Evolutionary conservation across 2,329 filamentous ascomycete species (phyloP), one percentile per base, ranked within the genome.

Genomic region (Ophiostoma angusticollis): DNA sequence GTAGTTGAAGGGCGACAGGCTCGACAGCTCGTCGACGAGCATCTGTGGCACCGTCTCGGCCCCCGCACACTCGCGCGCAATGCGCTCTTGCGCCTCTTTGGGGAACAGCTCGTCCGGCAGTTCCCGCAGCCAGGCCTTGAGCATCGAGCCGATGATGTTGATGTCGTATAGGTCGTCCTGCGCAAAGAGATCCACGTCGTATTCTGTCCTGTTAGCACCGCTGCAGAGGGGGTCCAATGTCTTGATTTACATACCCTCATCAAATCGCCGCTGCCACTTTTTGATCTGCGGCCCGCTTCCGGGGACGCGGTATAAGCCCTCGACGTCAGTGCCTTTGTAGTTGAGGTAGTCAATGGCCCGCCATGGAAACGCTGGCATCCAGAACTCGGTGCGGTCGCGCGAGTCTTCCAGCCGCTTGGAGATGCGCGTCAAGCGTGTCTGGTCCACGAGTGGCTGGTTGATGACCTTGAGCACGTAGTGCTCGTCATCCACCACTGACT

Each of bases 301-400:
- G 11, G 89, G 87, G 30, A 96, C 82, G 42, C 89, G 78, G 56
- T 96, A 96, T 4, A 96, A 67, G 4, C 89, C 89, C 59, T 95
- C 89, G 28, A 93, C 84, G 53, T 95, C 87, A 50, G 83, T 91
- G 28, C 85, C 85, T 54, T 91, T 93, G 60, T 87, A 91, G 58
- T 95, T 95, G 37, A 96, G 67, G 56, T 93, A 95, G 61, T 96
- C 89, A 48, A 96, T 95, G 42, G 86, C 93, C 46, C 89, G 73
- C 82, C 89, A 95, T 1, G 89, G 87, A 42, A 96, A 79, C 6
- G 86, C 84, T 11, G 89, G 89, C 87, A 96, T 94, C 89, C 89
- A 96, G 54, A 93, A 96, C 54, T 95, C 89, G 0, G 89, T 96
- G 67, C 95, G 95, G 54, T 96, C 89, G 45, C 80, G 75, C 9